phyloP scores from a whole-genome alignment of 2,329 filamentous ascomycete species.

The Amesomyces nigricolor region DNA sequence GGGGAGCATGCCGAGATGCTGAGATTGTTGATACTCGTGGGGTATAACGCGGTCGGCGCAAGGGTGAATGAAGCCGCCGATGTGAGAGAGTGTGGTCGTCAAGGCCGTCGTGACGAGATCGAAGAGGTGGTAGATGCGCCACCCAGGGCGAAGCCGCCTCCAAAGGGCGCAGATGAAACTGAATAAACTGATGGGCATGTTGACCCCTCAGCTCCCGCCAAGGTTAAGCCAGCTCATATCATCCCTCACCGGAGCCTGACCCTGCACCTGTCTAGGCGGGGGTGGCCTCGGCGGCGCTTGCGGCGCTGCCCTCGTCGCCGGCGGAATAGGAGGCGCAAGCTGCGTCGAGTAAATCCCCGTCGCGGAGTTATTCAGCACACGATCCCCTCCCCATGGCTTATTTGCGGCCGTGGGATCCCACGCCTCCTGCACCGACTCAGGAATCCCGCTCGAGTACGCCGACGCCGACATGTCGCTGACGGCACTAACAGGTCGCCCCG shows the following conservation, averaged over 20 bases:
- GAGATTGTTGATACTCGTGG: neutral
- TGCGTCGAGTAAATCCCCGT: constrained; percentile 41
- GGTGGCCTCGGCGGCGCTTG: constrained; percentile 27
- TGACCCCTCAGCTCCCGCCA: constrained; percentile 37
- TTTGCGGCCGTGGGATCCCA: constrained; percentile 46
- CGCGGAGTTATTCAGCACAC: constrained; percentile 50
- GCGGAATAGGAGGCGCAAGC: constrained; percentile 36
- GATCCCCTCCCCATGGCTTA: constrained; percentile 45
- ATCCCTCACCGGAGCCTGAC: constrained; percentile 47
- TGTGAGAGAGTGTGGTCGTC: neutral
- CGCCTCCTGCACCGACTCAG: constrained; percentile 54
- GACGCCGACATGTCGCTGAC: constrained; percentile 40
- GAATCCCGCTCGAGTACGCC: constrained; percentile 59
- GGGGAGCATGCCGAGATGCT: too few species aligned
- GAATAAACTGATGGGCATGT: neutral
- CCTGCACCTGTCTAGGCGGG: constrained; percentile 38
- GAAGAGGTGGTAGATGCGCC: neutral
- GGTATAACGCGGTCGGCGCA: neutral
- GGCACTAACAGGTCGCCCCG: constrained; percentile 42
- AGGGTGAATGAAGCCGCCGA: neutral
- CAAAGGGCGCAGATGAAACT: neutral
- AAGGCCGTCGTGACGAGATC: neutral
- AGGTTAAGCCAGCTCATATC: constrained; percentile 82
- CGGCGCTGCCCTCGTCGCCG: constrained; percentile 29
- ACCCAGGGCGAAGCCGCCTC: neutral